Conservation (phyloP, 345 rosid genomes). For the Salix purpurea region DNA sequence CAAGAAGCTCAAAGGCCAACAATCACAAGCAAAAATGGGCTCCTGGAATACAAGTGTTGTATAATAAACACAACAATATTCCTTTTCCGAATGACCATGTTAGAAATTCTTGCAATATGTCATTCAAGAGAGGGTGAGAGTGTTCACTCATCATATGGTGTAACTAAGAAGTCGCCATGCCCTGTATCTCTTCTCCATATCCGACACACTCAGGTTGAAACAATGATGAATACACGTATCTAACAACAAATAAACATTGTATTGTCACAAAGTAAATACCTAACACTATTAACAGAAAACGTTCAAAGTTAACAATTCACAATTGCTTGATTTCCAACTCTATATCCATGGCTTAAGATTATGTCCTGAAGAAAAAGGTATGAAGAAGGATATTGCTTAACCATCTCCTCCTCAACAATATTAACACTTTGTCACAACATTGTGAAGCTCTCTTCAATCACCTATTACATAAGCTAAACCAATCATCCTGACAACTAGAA, state of each 20-base stretch:
- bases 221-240: background rate
- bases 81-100: background rate
- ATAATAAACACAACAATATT: background rate
- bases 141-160: background rate
- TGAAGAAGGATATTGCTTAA: background rate
- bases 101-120: background rate
- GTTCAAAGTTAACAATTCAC: too few relatives aligned
- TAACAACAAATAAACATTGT: background rate
- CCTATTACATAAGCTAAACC: background rate
- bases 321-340: too few relatives aligned
- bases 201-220: background rate
- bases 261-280: too few relatives aligned
- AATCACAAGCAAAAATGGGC: background rate
- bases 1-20: slow-evolving; percentile 1
- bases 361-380: background rate
- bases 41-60: background rate
- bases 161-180: background rate
- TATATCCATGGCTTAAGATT: background rate
- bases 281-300: background rate
- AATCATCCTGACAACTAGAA: background rate
- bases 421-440: background rate
- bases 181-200: background rate
- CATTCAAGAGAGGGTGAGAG: background rate
- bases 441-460: background rate
- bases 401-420: too few relatives aligned